Evolutionary conservation across 1,284 basidiomycete genomes (phyloP).

Genomic region (Vanrija sp.): DNA sequence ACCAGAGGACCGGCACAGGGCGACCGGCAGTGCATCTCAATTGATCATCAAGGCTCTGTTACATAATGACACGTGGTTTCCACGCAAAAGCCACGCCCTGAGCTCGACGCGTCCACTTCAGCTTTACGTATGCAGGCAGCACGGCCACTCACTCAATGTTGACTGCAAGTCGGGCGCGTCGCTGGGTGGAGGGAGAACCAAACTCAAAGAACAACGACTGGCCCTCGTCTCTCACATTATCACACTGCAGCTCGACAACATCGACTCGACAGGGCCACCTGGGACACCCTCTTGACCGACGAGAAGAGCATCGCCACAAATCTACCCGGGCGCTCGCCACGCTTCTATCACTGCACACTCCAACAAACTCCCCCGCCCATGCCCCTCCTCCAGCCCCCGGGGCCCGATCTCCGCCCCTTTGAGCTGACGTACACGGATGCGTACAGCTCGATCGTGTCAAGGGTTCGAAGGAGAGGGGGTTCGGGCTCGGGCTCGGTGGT

Average conservation of each 20-base stretch:
- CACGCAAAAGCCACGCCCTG: too few relatives aligned
- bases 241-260: background rate
- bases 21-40: too few relatives aligned
- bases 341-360: background rate
- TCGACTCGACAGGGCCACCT: too few relatives aligned
- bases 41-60: too few relatives aligned
- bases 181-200: background rate
- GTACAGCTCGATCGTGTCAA: constrained; percentile 73
- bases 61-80: too few relatives aligned
- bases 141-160: too few relatives aligned
- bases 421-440: constrained; percentile 64
- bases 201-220: background rate
- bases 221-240: background rate
- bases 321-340: too few relatives aligned
- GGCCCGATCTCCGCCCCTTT: constrained; percentile 34
- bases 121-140: too few relatives aligned
- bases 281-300: too few relatives aligned
- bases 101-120: too few relatives aligned
- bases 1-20: too few relatives aligned
- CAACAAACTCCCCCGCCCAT: constrained; percentile 20
- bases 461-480: constrained; percentile 44
- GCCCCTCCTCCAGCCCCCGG: constrained; percentile 48
- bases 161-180: background rate
- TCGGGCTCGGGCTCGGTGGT: constrained; percentile 41
- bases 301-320: too few relatives aligned